phyloP scores from a whole-genome alignment of 257 asterid species.

The Solanum bulbocastanum region DNA sequence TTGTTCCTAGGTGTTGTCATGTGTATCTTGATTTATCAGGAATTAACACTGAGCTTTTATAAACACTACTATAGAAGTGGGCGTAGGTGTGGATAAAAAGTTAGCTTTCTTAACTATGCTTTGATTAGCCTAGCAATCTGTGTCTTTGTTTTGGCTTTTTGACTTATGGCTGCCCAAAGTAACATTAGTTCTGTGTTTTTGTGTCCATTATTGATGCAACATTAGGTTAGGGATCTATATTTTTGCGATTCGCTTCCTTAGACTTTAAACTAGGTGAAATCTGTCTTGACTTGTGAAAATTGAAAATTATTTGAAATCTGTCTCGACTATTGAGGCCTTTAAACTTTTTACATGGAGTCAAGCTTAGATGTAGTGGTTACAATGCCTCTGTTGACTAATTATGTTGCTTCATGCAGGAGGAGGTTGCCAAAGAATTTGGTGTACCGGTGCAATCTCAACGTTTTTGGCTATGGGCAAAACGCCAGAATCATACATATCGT shows the following conservation, averaged over 20 bases:
- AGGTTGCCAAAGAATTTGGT: conserved; percentile 79
- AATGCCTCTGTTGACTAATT: not conserved
- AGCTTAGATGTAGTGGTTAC: not conserved
- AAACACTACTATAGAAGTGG: not conserved
- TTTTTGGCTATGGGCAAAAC: conserved; percentile 95
- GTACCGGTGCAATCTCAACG: conserved; percentile 89
- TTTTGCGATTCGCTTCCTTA: not conserved
- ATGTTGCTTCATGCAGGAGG: conserved; percentile 45
- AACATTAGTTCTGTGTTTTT: not conserved
- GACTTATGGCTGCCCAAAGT: not conserved
- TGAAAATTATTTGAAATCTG: not conserved
- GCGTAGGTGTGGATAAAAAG: not conserved
- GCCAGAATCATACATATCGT: conserved; percentile 93
- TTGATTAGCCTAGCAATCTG: not conserved
- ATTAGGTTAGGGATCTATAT: not conserved
- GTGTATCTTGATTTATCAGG: not conserved
- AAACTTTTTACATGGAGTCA: not conserved
- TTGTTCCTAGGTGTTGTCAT: not conserved
- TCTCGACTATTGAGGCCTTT: not conserved
- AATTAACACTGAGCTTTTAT: not conserved
- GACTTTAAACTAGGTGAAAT: not conserved
- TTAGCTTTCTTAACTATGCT: not conserved
- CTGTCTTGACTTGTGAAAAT: not conserved
- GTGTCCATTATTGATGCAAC: not conserved
- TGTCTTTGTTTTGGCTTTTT: not conserved